Evolutionary conservation across 805 yeast genomes (phyloP).

Genomic region (Diddensiella transvaalensis): DNA sequence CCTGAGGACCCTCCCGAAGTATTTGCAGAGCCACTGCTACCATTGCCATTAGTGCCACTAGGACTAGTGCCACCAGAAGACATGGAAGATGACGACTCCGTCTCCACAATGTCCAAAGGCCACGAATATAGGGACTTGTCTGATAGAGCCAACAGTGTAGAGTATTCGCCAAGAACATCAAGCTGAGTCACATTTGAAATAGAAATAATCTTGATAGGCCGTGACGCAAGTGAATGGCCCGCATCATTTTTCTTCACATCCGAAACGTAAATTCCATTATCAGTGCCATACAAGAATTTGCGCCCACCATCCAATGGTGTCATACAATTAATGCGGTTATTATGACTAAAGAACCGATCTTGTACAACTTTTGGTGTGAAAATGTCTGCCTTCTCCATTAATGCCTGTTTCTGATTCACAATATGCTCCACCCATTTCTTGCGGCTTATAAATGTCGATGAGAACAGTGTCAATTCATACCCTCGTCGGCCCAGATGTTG

Average conservation of each 20-base stretch:
- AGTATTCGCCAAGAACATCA: slow-evolving; percentile 88
- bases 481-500: slow-evolving; percentile 49
- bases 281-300: slow-evolving; percentile 85
- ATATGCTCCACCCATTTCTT: slow-evolving; percentile 78
- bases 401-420: slow-evolving; percentile 69
- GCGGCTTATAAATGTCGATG: slow-evolving; percentile 51
- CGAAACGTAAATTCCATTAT: slow-evolving; percentile 81
- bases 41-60: not conserved
- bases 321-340: slow-evolving; percentile 80
- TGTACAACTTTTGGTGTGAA: slow-evolving; percentile 74
- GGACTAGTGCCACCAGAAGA: not conserved
- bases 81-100: not conserved
- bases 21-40: not conserved
- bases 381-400: slow-evolving; percentile 71
- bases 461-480: slow-evolving; percentile 41
- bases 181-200: slow-evolving; percentile 79
- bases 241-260: slow-evolving; percentile 58
- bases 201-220: slow-evolving; percentile 69
- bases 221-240: slow-evolving; percentile 25
- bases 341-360: slow-evolving; percentile 68
- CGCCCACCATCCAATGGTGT: slow-evolving; percentile 94
- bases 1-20: not conserved
- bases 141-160: slow-evolving; percentile 70
- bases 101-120: slow-evolving; percentile 56
- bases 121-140: slow-evolving; percentile 80